These are phyloP conservation scores for Erodium texanum DNA, from an alignment of 441 rosid species.

Conservation along the genomic window DNA sequence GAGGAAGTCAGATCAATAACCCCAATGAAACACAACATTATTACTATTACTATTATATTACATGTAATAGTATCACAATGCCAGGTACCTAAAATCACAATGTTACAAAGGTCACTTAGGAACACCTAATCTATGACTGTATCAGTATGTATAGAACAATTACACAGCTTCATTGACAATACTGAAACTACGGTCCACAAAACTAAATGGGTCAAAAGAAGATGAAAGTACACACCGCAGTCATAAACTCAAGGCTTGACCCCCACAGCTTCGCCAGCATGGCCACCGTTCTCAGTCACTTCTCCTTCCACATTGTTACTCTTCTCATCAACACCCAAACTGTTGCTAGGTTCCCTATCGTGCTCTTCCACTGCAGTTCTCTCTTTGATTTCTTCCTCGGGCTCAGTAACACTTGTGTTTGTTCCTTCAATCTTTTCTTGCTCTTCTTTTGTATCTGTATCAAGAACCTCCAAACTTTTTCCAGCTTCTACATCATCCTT, in stretches of 20 bases:
- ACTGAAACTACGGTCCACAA: conserved; percentile 19
- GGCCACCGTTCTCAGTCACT: conserved; percentile 29
- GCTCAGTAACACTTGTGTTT: conserved; percentile 16
- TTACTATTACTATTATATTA: not conserved
- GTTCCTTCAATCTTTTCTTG: conserved; percentile 22
- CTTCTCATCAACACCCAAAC: too few relatives aligned
- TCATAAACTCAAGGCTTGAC: conserved; percentile 26
- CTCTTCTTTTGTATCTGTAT: conserved; percentile 21
- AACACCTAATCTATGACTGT: conserved; percentile 25
- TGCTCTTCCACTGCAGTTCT: conserved; percentile 21
- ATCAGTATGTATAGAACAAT: too few relatives aligned
- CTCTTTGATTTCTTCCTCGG: conserved; percentile 24
- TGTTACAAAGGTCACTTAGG: conserved; percentile 17
- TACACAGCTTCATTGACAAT: conserved; percentile 23
- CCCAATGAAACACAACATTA: too few relatives aligned
- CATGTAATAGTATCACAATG: conserved; percentile 13
- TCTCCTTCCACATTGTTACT: conserved; percentile 29
- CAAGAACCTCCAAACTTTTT: conserved; percentile 12
- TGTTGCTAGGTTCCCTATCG: conserved; percentile 19
- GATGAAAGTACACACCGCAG: too few relatives aligned
- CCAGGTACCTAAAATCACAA: conserved; percentile 14
- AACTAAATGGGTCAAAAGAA: too few relatives aligned
- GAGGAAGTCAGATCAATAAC: too few relatives aligned
- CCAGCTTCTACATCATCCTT: conserved; percentile 22
- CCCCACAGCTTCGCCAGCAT: conserved; percentile 20